These are phyloP conservation scores for Lactarius akahatsu DNA, from an alignment of 768 basidiomycete species.

Conservation along the genomic window DNA sequence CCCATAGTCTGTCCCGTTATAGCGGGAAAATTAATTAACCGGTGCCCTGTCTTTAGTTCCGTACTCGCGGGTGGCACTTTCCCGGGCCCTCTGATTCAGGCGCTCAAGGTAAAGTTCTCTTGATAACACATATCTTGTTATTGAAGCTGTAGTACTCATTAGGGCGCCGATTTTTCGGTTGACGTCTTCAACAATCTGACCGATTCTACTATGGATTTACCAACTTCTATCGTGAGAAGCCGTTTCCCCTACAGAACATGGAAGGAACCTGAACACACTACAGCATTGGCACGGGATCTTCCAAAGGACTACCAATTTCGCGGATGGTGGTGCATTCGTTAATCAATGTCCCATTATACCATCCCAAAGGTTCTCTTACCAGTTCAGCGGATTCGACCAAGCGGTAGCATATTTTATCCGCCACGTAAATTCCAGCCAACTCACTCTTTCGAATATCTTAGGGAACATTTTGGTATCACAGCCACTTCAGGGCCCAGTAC, in stretches of 20 bases:
- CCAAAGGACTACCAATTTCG: conserved; percentile 43
- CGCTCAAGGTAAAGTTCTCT: conserved; percentile 32
- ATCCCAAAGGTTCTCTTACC: conserved; percentile 42
- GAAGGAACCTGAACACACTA: not conserved
- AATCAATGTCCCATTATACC: conserved; percentile 49
- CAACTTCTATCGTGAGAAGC: conserved; percentile 46
- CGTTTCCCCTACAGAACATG: not conserved
- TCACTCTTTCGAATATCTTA: not conserved
- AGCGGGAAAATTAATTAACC: not conserved
- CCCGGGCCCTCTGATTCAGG: conserved; percentile 50
- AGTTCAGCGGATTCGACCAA: conserved; percentile 37
- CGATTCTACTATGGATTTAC: conserved; percentile 46
- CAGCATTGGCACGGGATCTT: conserved; percentile 59
- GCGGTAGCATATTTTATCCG: conserved; percentile 38
- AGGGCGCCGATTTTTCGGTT: conserved; percentile 41
- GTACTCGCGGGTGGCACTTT: conserved; percentile 44
- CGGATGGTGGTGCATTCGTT: conserved; percentile 43
- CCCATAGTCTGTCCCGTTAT: not conserved
- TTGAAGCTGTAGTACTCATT: conserved; percentile 32
- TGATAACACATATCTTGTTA: not conserved
- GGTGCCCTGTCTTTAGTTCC: conserved; percentile 33
- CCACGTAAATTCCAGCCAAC: conserved; percentile 25
- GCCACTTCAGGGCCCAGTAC: conserved; percentile 40
- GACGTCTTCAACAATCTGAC: conserved; percentile 46
- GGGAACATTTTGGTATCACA: conserved; percentile 40